Conservation (phyloP, 2,329 filamentous ascomycete species). For the Atkinsonella texensis region DNA sequence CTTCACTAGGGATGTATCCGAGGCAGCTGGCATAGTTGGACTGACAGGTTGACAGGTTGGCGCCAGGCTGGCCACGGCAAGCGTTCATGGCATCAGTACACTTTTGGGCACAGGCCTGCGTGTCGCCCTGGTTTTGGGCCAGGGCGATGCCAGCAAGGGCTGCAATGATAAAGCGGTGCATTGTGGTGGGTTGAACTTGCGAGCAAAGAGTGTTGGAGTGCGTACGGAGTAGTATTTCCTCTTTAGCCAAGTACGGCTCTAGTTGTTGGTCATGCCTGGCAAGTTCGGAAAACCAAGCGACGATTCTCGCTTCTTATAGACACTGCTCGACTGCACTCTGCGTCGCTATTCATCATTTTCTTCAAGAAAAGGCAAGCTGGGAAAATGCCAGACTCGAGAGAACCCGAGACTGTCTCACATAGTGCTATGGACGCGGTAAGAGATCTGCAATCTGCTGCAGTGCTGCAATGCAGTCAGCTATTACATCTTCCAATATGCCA, state of each 20-base stretch:
- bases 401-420: not conserved
- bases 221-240: not conserved
- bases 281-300: not conserved
- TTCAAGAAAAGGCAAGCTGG: not conserved
- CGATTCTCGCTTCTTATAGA: not conserved
- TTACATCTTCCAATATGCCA: not conserved
- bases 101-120: not conserved
- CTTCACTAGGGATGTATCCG: not conserved
- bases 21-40: not conserved
- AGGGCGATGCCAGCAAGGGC: constrained; percentile 1
- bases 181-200: not conserved
- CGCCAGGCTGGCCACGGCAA: not conserved
- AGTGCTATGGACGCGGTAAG: not conserved
- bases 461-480: not conserved
- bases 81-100: not conserved
- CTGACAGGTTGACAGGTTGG: not conserved
- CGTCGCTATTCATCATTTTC: not conserved
- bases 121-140: not conserved
- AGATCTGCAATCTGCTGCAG: not conserved
- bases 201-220: not conserved
- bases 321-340: not conserved
- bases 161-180: not conserved
- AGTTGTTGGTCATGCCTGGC: not conserved
- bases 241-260: not conserved
- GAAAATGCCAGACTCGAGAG: not conserved